Conservation (phyloP, 2,329 filamentous ascomycete genomes). For the Clarireedia sp. region DNA sequence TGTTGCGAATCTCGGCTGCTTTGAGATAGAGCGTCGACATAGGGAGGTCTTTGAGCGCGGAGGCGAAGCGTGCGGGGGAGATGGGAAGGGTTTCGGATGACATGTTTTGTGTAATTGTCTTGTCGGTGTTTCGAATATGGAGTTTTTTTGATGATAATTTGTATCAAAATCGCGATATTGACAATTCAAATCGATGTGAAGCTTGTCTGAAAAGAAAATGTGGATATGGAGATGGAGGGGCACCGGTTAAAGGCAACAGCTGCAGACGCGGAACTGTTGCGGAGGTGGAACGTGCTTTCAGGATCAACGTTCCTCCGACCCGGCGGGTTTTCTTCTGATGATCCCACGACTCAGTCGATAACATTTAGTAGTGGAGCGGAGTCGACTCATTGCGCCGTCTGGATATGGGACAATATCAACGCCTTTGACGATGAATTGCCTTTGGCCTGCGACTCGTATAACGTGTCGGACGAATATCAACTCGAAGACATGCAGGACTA, state of each 20-base stretch:
- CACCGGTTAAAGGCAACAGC: not conserved
- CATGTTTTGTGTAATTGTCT: conserved; percentile 32
- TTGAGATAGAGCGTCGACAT: conserved; percentile 60
- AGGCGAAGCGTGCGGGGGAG: conserved; percentile 52
- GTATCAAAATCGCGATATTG: no score
- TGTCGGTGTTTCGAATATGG: not conserved
- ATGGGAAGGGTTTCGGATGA: conserved; percentile 41
- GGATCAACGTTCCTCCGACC: not conserved
- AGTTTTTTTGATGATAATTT: not conserved
- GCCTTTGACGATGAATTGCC: conserved; percentile 20
- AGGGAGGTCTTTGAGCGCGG: conserved; percentile 59
- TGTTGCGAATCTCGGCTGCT: conserved; percentile 67
- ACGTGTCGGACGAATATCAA: conserved; percentile 19
- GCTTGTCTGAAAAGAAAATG: not conserved
- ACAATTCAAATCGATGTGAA: no score
- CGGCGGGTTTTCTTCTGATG: not conserved
- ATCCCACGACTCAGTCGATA: no score
- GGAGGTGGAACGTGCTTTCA: not conserved
- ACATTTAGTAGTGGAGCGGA: not conserved
- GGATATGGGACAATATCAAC: conserved; percentile 15
- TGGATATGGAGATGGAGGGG: not conserved
- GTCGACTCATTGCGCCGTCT: not conserved
- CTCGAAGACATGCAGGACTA: conserved; percentile 15
- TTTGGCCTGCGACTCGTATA: conserved; percentile 20
- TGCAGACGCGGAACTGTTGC: conserved; percentile 1